Percentiles rank a stretch among this genome's conserved stretches.
Evolutionary conservation across 257 asterid genomes (phyloP).

Genomic region (Solanum pennellii): DNA sequence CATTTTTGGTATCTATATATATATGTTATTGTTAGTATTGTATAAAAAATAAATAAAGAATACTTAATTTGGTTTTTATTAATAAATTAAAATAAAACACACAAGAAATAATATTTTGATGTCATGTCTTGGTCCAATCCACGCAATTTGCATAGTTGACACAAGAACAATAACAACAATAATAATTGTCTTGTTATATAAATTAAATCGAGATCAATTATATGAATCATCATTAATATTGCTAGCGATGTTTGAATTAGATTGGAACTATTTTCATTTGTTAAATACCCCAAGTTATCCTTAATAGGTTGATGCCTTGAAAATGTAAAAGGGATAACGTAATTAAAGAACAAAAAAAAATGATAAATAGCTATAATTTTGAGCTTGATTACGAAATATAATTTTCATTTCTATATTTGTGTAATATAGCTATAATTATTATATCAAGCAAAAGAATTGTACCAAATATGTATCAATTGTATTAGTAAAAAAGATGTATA

Average conservation of each 20-base stretch:
- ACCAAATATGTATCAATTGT: not conserved
- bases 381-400: fast-evolving
- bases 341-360: not conserved
- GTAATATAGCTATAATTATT: not conserved
- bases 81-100: not conserved
- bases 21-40: not conserved
- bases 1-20: not conserved
- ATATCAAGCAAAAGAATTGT: not conserved
- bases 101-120: not conserved
- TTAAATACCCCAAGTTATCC: not conserved
- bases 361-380: not conserved
- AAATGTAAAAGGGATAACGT: not conserved
- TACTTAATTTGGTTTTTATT: not conserved
- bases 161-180: not conserved
- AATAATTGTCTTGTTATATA: not conserved
- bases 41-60: not conserved
- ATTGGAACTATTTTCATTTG: not conserved
- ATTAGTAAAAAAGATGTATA: not conserved
- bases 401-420: not conserved
- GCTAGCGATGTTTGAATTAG: not conserved
- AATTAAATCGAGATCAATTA: not conserved
- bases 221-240: not conserved
- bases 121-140: not conserved
- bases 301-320: not conserved
- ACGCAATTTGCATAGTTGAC: not conserved